phyloP scores from a whole-genome alignment of 768 basidiomycete species.

The Trametes villosa region DNA sequence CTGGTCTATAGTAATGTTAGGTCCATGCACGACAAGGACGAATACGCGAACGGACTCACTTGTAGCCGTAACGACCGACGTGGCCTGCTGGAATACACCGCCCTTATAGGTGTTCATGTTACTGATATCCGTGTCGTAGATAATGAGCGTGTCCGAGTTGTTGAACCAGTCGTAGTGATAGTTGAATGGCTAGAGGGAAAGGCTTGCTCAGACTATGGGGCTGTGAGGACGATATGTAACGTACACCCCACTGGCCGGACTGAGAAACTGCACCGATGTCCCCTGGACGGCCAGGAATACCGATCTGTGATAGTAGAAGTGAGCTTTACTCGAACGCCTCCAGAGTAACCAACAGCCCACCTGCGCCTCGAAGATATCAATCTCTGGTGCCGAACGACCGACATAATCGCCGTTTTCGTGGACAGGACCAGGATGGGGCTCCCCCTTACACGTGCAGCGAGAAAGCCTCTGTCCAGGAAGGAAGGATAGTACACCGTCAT shows the following conservation, averaged over 20 bases:
- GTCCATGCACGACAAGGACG: slow-evolving; percentile 32
- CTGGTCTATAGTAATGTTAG: slow-evolving; percentile 52
- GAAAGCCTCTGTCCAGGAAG: slow-evolving; percentile 87
- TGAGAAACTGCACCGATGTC: slow-evolving; percentile 74
- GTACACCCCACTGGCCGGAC: slow-evolving; percentile 81
- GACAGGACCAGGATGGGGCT: slow-evolving; percentile 83
- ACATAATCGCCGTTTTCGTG: slow-evolving; percentile 75
- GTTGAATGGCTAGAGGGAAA: slow-evolving; percentile 68
- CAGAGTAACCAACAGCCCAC: slow-evolving; percentile 53
- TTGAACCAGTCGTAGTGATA: slow-evolving; percentile 72
- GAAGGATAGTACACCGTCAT: slow-evolving; percentile 58
- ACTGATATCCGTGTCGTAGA: slow-evolving; percentile 54
- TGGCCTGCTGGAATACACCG: slow-evolving; percentile 82
- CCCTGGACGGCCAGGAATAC: slow-evolving; percentile 61
- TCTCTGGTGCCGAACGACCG: slow-evolving; percentile 85
- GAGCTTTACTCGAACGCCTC: slow-evolving; percentile 31
- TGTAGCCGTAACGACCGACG: slow-evolving; percentile 41
- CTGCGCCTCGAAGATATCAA: slow-evolving; percentile 88
- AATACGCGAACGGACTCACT: slow-evolving; percentile 58
- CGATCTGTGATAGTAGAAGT: slow-evolving; percentile 41
- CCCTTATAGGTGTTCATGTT: slow-evolving; percentile 70
- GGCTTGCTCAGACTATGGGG: too few species aligned
- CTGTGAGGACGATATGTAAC: slow-evolving; percentile 25
- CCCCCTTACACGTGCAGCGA: slow-evolving; percentile 81
- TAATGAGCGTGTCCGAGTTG: slow-evolving; percentile 56